Percentiles rank a stretch among this genome's conserved stretches.
Evolutionary conservation across 208 protist genomes (phyloP).

Genomic region (Angomonas ambiguus): DNA sequence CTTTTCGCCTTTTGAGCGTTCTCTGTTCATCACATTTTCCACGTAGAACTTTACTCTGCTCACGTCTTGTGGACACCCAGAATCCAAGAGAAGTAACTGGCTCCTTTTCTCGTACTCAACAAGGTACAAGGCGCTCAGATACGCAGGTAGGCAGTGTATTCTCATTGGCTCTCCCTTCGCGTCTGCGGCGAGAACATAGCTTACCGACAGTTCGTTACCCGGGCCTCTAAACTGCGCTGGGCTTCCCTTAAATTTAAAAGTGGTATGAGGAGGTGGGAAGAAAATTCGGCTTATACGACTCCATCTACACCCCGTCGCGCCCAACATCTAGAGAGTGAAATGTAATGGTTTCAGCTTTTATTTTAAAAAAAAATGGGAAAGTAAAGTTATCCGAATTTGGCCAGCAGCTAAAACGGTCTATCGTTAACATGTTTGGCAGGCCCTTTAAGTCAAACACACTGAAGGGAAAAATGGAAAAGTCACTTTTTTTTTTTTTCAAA

Average conservation of each 20-base stretch:
- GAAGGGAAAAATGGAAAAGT: neutral
- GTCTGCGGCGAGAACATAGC: conserved; percentile 19
- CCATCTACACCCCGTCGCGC: too few species aligned
- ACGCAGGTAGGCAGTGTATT: conserved; percentile 41
- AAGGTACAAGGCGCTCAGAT: conserved; percentile 32
- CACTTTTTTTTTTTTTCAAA: conserved; percentile 11
- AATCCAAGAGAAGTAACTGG: conserved; percentile 40
- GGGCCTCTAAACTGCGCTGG: conserved; percentile 17
- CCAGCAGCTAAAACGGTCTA: too few species aligned
- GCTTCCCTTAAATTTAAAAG: conserved; percentile 30
- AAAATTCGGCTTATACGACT: neutral
- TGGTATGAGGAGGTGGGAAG: neutral
- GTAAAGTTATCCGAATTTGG: too few species aligned
- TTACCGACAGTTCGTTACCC: conserved; percentile 27
- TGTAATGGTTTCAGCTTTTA: too few species aligned
- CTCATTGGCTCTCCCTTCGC: conserved; percentile 25
- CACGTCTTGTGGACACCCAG: conserved; percentile 37
- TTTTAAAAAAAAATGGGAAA: too few species aligned
- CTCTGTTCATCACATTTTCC: conserved; percentile 28
- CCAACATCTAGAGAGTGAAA: too few species aligned
- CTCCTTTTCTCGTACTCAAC: conserved; percentile 28
- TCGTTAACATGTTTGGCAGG: too few species aligned
- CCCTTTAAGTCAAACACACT: neutral
- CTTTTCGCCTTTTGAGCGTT: neutral
- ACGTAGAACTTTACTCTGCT: conserved; percentile 36